These are phyloP conservation scores for Corylus americana DNA, from an alignment of 306 rosid species.

Conservation along the genomic window DNA sequence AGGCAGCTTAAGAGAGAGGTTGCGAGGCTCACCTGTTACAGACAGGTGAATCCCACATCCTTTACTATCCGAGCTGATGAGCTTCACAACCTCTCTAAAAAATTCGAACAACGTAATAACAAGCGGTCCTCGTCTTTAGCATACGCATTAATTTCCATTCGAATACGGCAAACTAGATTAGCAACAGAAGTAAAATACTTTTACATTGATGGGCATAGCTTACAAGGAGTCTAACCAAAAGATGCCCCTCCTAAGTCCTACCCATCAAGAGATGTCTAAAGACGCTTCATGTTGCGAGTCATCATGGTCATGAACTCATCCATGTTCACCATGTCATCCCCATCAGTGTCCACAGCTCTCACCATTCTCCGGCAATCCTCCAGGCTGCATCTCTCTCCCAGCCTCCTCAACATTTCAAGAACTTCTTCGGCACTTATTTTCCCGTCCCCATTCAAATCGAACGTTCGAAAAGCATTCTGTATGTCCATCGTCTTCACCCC, in stretches of 20 bases:
- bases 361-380: constrained; percentile 77
- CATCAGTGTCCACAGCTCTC: constrained; percentile 70
- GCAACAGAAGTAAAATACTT: not conserved
- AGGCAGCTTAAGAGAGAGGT: too few species aligned
- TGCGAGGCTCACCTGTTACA: too few species aligned
- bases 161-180: not conserved
- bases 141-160: not conserved
- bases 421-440: constrained; percentile 86
- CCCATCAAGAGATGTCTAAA: not conserved
- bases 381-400: constrained; percentile 73
- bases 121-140: too few species aligned
- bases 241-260: not conserved
- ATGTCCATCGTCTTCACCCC: constrained; percentile 60
- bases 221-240: not conserved
- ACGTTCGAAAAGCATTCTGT: constrained; percentile 57
- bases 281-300: constrained; percentile 48
- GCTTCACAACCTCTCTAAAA: too few species aligned
- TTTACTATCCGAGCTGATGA: too few species aligned
- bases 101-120: too few species aligned
- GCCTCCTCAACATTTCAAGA: constrained; percentile 50
- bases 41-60: too few species aligned
- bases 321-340: constrained; percentile 83
- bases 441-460: constrained; percentile 76
- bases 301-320: constrained; percentile 83
- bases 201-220: not conserved